A percentile compares a stretch with the other conserved stretches of the same genome.
phyloP scores from a whole-genome alignment of 305 asterid genomes.

The Fraxinus baroniana region DNA sequence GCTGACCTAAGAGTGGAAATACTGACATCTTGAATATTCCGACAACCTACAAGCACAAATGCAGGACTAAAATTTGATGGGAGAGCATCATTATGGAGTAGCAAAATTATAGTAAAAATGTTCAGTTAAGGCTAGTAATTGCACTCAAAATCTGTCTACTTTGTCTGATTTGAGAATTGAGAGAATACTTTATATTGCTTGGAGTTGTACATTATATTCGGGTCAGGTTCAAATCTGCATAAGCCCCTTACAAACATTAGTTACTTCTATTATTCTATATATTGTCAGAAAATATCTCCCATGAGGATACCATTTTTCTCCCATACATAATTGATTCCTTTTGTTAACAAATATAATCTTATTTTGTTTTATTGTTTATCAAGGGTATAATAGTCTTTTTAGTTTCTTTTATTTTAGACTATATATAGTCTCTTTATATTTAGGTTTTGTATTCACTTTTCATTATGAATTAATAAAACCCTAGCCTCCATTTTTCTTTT shows the following conservation, averaged over 20 bases:
- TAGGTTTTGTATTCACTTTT: too few species aligned
- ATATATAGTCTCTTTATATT: too few species aligned
- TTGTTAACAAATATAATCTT: too few species aligned
- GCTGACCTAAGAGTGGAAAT: conserved; percentile 85
- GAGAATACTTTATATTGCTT: not conserved
- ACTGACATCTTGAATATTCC: conserved; percentile 91
- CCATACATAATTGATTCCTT: not conserved
- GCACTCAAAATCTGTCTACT: not conserved
- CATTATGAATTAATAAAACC: too few species aligned
- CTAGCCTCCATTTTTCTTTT: too few species aligned
- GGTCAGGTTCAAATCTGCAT: not conserved
- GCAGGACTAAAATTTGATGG: not conserved
- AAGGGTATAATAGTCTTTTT: too few species aligned
- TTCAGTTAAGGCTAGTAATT: not conserved
- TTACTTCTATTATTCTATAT: not conserved
- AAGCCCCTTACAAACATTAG: not conserved
- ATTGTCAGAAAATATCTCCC: not conserved
- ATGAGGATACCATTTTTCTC: too few species aligned
- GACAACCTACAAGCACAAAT: conserved; percentile 49
- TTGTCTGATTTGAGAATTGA: not conserved
- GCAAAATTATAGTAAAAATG: not conserved
- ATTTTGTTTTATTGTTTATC: too few species aligned
- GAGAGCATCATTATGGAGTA: not conserved
- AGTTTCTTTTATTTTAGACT: too few species aligned
- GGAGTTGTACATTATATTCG: not conserved